Evolutionary conservation across 2,329 filamentous ascomycete species (phyloP), one percentile per base, ranked within the genome.

Genomic region (Cercospora sp.): DNA sequence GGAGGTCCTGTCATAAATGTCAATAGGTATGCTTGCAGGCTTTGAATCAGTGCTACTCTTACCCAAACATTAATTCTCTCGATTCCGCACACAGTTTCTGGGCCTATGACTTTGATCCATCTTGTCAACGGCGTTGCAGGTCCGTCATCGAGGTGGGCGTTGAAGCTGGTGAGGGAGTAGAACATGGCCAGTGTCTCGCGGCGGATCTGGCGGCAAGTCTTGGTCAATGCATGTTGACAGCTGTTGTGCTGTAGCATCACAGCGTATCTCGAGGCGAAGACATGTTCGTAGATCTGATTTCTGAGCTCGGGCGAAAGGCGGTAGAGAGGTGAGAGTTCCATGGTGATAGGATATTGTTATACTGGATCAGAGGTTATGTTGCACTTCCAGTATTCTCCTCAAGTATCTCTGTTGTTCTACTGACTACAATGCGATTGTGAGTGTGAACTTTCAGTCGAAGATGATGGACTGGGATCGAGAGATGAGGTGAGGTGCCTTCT

Each of bases 111-210:
- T 28, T 65, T 60, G 0, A 74, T 62, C 74, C 74, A 76, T 3
- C 55, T 62, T 2, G 68, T 66, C 26, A 76, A 53, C 3, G 73
- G 73, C 13, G 71, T 72, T 6, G 69, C 62, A 2, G 73, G 74
- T 5, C 73, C 72, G 37, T 75, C 73, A 45, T 74, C 74, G 16
- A 75, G 68, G 51, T 76, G 74, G 13, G 74, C 74, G 37, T 76
- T 76, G 66, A 75, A 74, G 5, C 68, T 66, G 3, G 72, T 69
- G 2, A 69, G 61, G 5, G 68, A 43, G 30, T 72, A 73, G 69
- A 68, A 75, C 70, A 75, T 73, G 1, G 55, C 32, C 9, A 74
- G 32, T 1, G 70, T 70, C 55, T 76, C 74, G 10, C 61, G 53
- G 6, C 74, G 69, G 4, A 75, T 26, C 63, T 71, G 71, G 5